A percentile compares a stretch with the other conserved stretches of the same genome.
Evolutionary conservation across 192 early-diverging fungal species (phyloP).

Genomic region (Rhizophagus sp.): DNA sequence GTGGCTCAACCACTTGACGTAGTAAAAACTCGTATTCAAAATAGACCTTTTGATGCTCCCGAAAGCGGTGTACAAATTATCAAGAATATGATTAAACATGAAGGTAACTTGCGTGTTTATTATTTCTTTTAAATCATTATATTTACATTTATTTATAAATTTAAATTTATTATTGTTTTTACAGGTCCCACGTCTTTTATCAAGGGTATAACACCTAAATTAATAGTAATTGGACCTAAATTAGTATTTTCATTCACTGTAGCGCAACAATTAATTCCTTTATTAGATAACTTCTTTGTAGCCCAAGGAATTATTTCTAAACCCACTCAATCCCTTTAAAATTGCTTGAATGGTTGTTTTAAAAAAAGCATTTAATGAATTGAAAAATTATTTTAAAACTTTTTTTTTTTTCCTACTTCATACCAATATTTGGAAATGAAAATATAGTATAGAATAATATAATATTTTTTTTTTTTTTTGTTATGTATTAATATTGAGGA

Average conservation of each 20-base stretch:
- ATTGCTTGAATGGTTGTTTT: not conserved
- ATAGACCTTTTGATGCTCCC: conserved; percentile 82
- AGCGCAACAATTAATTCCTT: conserved; percentile 92
- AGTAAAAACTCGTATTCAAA: conserved; percentile 99
- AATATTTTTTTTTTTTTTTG: no score
- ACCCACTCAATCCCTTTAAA: not conserved
- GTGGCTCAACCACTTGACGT: conserved; percentile 97
- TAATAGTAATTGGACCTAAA: conserved; percentile 92
- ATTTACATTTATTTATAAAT: not conserved
- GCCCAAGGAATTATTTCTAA: conserved; percentile 38
- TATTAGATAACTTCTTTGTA: conserved; percentile 61
- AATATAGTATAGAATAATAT: no score
- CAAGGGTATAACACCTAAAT: conserved; percentile 91
- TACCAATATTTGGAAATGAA: no score
- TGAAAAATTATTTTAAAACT: no score
- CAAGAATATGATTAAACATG: conserved; percentile 85
- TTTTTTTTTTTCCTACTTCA: no score
- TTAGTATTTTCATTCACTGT: conserved; percentile 97
- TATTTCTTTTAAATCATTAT: no score
- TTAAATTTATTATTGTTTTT: not conserved
- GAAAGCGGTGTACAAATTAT: conserved; percentile 88
- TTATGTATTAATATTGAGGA: no score
- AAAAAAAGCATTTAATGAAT: no score
- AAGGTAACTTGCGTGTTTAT: conserved; percentile 61
- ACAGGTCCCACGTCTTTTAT: conserved; percentile 73